Evolutionary conservation across 192 early-diverging fungal species (phyloP), one percentile per base, ranked within the genome.

Genomic region (Coemansia sp.): DNA sequence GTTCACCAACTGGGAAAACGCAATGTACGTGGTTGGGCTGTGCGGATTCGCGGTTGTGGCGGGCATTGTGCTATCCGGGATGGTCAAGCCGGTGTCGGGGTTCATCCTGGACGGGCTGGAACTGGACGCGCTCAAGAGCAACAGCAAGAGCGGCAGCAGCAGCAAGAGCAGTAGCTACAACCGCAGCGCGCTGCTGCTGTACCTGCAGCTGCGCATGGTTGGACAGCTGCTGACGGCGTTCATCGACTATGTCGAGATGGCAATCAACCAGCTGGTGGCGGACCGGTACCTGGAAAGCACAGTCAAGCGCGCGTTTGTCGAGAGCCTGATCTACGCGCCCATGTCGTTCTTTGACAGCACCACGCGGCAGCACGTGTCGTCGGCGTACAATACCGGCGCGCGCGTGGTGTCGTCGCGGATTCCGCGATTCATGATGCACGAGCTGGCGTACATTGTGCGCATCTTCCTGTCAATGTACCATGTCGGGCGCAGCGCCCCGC

Each of bases 271-370:
- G 3, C 1, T 29, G 2, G 42, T 74, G 2, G 36, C 44, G 12
- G 2, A 49, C 0, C 15, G 25, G 31, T 56, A 60, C 6, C 22
- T 67, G 7, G 53, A 58, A 3, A 11, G 21, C 25, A 48, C 22
- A 12, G 45, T 67, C 34, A 57, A 61, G 42, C 26, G 36, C 5
- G 25, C 20, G 17, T 75, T 75, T 57, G 32, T 68, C 5, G 17
- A 53, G 3, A 49, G 48, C 12, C 46, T 68, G 43, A 39, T 75
- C 3, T 28, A 60, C n/a, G 71, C 64, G 2, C 71, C 71, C 2
- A 34, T 68, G 6, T 60, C 57, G n/a, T 68, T 67, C 26, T 75
- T 67, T 29, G 71, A 75, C 27, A 55, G 60, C 31, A 63, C 41
- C 3, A 58, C 56, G 14, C 35, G 56, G 2, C 71, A 67, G 28